phyloP scores from a whole-genome alignment of 2,329 filamentous ascomycete species.

The Aureobasidium sp. region DNA sequence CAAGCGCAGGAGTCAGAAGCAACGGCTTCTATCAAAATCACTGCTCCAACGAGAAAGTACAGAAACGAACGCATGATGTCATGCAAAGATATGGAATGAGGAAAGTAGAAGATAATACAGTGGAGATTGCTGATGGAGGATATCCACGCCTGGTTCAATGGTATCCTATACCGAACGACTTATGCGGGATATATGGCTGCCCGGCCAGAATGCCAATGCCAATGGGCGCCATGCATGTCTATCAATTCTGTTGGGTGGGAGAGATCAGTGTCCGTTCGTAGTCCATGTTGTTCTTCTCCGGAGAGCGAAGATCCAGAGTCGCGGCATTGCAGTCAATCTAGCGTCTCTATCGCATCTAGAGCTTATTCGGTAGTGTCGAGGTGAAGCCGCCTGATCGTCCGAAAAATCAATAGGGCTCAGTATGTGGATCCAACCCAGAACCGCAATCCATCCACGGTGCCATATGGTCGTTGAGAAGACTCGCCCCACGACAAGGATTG shows the following conservation, averaged over 20 bases:
- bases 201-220: background rate
- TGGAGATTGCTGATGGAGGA: background rate
- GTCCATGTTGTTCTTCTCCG: background rate
- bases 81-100: background rate
- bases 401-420: background rate
- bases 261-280: background rate
- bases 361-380: background rate
- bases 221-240: background rate
- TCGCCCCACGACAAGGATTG: background rate
- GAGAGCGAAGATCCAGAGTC: background rate
- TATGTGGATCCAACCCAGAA: background rate
- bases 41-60: background rate
- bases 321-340: background rate
- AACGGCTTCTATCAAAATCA: background rate
- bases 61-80: background rate
- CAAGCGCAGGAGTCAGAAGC: slow-evolving; percentile 30
- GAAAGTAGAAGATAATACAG: background rate
- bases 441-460: background rate
- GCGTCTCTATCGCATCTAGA: background rate
- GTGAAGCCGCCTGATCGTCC: background rate
- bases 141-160: background rate
- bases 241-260: background rate
- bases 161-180: background rate
- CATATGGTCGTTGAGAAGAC: background rate
- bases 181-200: background rate